Base-by-base conservation (phyloP, 2,329 filamentous ascomycete genomes). In the Fusarium sp. region DNA sequence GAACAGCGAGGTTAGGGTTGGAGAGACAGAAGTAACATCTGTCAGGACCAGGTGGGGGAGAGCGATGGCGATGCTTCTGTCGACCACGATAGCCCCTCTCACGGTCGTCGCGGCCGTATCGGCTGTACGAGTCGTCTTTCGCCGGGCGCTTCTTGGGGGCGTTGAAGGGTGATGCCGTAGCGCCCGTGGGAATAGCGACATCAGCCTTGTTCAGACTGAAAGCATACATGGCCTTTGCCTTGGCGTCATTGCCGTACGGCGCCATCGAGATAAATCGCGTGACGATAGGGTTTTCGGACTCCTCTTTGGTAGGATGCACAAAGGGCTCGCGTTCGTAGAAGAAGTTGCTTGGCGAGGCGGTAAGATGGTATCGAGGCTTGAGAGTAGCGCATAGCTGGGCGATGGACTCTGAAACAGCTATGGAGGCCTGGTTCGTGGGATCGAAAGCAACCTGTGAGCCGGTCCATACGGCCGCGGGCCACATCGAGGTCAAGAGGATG, bases 1-100 rank as follows among this genome's bases (percentile, higher is more conserved):
- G 96, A 2, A 92, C 93, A 62, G 94, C 93, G 52, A 97, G 86
- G 70, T 93, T 93, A 7, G 93, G 91, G 82, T 97, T 98, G 7
- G 94, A 95, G 13, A 99, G 88, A 81, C 97, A 99, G 86, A 99
- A 98, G 86, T 97, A 99, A 84, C 97, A 99, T 78, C 93, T 89
- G 62, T 92, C 92, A 2, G 94, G 95, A 0, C 92, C 91, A 0
- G 91, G 91, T 8, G 90, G 91, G 14, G 92, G 91, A 7, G 87
- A 78, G 41, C 81, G 84, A 2, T 84, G 84, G 16, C 86, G 86
- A 77, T 88, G 88, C 50, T 84, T 82, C 11, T 84, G 83, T 14
- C 86, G 83, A 50, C 85, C 82, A 43, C 85, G 81, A 35, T 85
- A 83, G 39, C 84, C 78, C 56, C 86, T 82, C 56, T 87, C 83